Conservation (phyloP, 441 rosid genomes). For the Dalechampia spathulata region DNA sequence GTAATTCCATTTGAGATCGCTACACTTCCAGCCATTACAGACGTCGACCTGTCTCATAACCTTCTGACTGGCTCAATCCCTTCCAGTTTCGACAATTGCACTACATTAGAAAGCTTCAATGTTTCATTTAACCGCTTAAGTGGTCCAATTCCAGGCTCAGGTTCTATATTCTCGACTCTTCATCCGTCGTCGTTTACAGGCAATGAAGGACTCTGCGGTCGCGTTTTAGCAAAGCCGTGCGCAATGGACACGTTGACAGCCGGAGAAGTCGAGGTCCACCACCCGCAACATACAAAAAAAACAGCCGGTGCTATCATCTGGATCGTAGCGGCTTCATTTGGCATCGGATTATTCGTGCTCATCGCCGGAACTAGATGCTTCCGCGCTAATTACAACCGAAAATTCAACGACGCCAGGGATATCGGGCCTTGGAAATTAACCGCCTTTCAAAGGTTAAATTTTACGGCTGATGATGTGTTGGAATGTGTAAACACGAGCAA, state of each 20-base stretch:
- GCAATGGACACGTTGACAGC: conserved; percentile 22
- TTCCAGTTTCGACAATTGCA: conserved; percentile 64
- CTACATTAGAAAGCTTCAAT: conserved; percentile 68
- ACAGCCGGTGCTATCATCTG: conserved; percentile 82
- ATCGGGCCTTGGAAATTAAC: conserved; percentile 90
- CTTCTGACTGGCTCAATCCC: conserved; percentile 77
- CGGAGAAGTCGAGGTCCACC: conserved; percentile 28
- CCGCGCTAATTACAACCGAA: conserved; percentile 41
- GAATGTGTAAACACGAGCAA: conserved; percentile 64
- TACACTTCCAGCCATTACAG: conserved; percentile 55
- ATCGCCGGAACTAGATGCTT: conserved; percentile 71
- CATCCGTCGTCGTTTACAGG: conserved; percentile 75
- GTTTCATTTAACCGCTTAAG: conserved; percentile 63
- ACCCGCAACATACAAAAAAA: conserved; percentile 41
- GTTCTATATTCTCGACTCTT: conserved; percentile 48
- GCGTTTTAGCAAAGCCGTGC: conserved; percentile 47
- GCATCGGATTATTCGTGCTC: conserved; percentile 57
- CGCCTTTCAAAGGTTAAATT: conserved; percentile 79
- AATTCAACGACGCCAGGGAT: conserved; percentile 33
- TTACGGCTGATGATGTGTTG: conserved; percentile 75
- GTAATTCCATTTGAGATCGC: conserved; percentile 90
- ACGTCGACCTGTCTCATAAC: conserved; percentile 72
- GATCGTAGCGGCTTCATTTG: conserved; percentile 83
- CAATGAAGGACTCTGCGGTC: conserved; percentile 79
- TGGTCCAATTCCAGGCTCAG: conserved; percentile 68